Percentiles rank a stretch among this genome's conserved stretches.
These are phyloP conservation scores for Botrytis aclada DNA, from an alignment of 2,329 filamentous ascomycete species.

Conservation along the genomic window DNA sequence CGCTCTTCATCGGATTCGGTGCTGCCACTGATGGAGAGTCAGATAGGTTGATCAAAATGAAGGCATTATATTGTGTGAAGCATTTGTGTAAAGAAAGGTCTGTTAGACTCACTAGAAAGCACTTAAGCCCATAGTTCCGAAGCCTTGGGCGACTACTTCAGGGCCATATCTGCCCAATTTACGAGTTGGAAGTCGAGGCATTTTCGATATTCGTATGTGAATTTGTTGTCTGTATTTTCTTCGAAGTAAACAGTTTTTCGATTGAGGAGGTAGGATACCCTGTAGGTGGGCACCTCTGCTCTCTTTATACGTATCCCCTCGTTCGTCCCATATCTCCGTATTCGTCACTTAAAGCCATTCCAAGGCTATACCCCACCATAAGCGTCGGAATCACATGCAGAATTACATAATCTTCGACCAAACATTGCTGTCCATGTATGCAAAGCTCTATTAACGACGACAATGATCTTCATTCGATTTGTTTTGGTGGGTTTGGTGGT, in stretches of 20 bases:
- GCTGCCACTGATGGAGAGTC: slow-evolving; percentile 22
- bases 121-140: slow-evolving; percentile 31
- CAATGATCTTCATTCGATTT: background rate
- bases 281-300: background rate
- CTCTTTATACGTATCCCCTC: slow-evolving; percentile 5
- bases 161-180: slow-evolving; percentile 33
- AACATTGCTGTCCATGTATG: slow-evolving; percentile 1
- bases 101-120: slow-evolving; percentile 14
- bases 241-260: background rate
- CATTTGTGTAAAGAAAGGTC: too few species aligned
- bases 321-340: background rate
- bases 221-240: background rate
- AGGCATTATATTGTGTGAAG: too few species aligned
- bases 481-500: slow-evolving; percentile 7
- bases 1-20: slow-evolving; percentile 38
- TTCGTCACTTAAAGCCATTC: background rate
- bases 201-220: background rate
- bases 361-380: background rate
- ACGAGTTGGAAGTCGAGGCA: slow-evolving; percentile 30
- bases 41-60: background rate
- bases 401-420: background rate
- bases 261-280: background rate
- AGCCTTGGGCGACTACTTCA: slow-evolving; percentile 30
- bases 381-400: background rate
- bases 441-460: background rate